A percentile compares a stretch with the other conserved stretches of the same genome.
Conservation (phyloP, 1,284 basidiomycete genomes). For the Leccinum pachyderme region DNA sequence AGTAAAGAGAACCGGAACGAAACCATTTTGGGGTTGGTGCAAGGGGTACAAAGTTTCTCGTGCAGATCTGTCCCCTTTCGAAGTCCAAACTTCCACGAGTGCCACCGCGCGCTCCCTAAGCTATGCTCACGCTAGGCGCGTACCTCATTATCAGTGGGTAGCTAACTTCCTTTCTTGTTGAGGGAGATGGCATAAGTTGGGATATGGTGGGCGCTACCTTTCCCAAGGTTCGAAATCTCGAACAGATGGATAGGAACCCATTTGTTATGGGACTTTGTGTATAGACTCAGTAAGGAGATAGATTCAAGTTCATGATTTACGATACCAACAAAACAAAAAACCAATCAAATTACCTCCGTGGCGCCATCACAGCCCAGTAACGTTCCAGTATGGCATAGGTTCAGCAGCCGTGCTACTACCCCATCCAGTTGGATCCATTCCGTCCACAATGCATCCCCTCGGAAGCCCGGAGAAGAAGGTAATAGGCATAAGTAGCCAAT, state of each 20-base stretch:
- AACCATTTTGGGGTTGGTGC: not conserved
- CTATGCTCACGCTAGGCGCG: not conserved
- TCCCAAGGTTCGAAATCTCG: not conserved
- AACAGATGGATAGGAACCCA: not conserved
- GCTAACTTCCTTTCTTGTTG: not conserved
- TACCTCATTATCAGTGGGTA: not conserved
- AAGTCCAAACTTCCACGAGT: not conserved
- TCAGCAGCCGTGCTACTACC: not conserved
- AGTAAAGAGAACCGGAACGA: not conserved
- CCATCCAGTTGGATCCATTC: not conserved
- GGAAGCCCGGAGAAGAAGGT: slow-evolving; percentile 20
- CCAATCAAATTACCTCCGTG: not conserved
- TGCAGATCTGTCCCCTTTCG: not conserved
- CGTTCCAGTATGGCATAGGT: not conserved
- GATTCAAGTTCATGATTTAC: not conserved
- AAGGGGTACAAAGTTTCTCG: not conserved
- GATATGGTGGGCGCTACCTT: no score
- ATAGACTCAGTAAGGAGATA: not conserved
- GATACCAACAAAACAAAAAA: not conserved
- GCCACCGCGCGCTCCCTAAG: not conserved
- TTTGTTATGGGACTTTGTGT: not conserved
- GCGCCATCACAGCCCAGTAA: not conserved
- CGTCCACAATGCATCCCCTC: slow-evolving; percentile 15
- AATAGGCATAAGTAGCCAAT: not conserved
- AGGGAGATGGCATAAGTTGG: not conserved